Evolutionary conservation across 805 yeast species (phyloP).

Genomic region (Lipomyces oligophaga): DNA sequence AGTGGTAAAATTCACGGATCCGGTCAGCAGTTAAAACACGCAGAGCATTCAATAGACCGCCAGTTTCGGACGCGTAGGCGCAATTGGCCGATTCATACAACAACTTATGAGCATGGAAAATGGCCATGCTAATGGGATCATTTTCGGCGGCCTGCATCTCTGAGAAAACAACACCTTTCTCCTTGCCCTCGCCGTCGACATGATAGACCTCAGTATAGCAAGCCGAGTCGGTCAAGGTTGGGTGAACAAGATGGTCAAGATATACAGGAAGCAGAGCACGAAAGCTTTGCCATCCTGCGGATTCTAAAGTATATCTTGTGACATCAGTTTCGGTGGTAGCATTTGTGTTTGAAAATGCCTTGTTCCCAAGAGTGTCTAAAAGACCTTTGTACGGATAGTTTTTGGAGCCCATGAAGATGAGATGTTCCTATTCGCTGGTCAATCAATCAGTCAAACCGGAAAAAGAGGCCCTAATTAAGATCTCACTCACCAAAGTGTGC

Average conservation of each 20-base stretch:
- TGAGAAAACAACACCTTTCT: constrained; percentile 93
- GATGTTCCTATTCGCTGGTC: constrained; percentile 55
- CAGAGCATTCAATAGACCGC: constrained; percentile 77
- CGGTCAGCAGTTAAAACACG: constrained; percentile 68
- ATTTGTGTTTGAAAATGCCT: constrained; percentile 76
- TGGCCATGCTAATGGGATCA: constrained; percentile 58
- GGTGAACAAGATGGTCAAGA: constrained; percentile 78
- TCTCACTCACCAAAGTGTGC: constrained; percentile 64
- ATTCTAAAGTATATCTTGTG: constrained; percentile 83
- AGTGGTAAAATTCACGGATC: constrained; percentile 69
- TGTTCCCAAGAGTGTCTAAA: constrained; percentile 78
- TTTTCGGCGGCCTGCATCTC: constrained; percentile 95
- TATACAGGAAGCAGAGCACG: constrained; percentile 78
- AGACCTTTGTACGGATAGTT: constrained; percentile 89
- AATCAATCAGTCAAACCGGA: constrained; percentile 1
- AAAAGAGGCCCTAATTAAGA: neutral
- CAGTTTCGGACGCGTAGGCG: constrained; percentile 91
- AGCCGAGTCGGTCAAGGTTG: constrained; percentile 84
- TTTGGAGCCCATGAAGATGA: constrained; percentile 89
- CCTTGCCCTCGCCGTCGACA: constrained; percentile 83
- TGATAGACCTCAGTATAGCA: constrained; percentile 94
- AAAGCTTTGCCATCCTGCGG: constrained; percentile 98
- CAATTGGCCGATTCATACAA: constrained; percentile 47
- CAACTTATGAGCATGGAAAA: constrained; percentile 31
- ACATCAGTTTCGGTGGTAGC: constrained; percentile 98